These are phyloP conservation scores for Gracilaria vermiculophylla DNA, from an alignment of 23 red algal genomes.

Conservation along the genomic window DNA sequence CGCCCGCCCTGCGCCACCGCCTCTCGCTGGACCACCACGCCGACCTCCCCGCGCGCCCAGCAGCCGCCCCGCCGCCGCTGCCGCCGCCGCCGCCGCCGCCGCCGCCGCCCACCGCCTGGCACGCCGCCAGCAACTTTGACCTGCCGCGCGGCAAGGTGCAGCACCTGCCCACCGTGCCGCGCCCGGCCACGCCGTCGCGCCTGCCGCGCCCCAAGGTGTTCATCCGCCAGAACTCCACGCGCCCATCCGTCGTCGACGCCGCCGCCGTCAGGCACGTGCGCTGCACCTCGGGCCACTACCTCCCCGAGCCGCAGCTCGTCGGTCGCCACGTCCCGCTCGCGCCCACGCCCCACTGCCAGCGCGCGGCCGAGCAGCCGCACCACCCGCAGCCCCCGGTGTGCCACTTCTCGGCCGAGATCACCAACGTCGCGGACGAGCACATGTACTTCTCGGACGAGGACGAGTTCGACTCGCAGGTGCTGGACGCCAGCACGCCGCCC, in stretches of 20 bases:
- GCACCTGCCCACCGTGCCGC: neutral
- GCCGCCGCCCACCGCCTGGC: too few relatives aligned
- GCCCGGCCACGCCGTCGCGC: slow-evolving; percentile 40
- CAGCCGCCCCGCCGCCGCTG: neutral
- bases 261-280: neutral
- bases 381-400: neutral
- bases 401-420: neutral
- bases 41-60: neutral
- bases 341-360: neutral
- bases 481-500: neutral
- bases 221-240: slow-evolving; percentile 11
- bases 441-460: slow-evolving; percentile 34
- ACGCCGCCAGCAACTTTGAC: neutral
- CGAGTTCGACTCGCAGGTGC: neutral
- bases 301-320: neutral
- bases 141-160: slow-evolving; percentile 48
- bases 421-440: neutral
- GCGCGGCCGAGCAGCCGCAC: neutral
- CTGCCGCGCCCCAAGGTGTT: slow-evolving; percentile 55
- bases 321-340: neutral
- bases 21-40: neutral
- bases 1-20: slow-evolving; percentile 3
- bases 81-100: neutral
- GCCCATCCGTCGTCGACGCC: neutral
- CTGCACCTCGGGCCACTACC: neutral